These are phyloP conservation scores for Arabidopsis suecica DNA, from an alignment of 345 rosid genomes.

Conservation along the genomic window DNA sequence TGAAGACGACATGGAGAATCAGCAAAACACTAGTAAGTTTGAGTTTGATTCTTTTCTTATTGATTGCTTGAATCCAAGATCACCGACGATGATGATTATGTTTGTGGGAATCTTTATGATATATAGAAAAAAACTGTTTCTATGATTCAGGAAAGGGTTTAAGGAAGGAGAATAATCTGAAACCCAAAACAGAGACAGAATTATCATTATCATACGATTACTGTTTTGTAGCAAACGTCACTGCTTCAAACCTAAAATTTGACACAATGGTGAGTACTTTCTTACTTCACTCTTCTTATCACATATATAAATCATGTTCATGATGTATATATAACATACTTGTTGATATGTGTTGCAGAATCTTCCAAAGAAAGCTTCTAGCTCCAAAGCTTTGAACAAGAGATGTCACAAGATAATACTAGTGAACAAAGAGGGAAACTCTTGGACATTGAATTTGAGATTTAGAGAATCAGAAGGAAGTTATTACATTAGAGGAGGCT, in stretches of 20 bases:
- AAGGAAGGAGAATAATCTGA: conserved; percentile 11
- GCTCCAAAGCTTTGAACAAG: conserved; percentile 21
- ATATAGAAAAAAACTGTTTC: not conserved
- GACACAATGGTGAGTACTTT: conserved; percentile 31
- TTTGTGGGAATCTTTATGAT: not conserved
- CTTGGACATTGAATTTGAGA: conserved; percentile 18
- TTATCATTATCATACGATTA: conserved; percentile 10
- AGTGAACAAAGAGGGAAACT: conserved; percentile 38
- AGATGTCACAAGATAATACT: conserved; percentile 9
- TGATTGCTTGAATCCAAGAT: not conserved
- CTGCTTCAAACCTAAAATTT: conserved; percentile 13
- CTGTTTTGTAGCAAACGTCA: conserved; percentile 35
- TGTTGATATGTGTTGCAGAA: conserved; percentile 9
- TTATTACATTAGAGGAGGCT: conserved; percentile 31
- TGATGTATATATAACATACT: not conserved
- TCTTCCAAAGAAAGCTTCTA: conserved; percentile 15
- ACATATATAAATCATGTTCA: not conserved
- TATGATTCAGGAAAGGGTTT: conserved; percentile 14
- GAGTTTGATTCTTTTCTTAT: not conserved
- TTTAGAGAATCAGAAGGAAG: not conserved
- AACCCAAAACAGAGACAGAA: conserved; percentile 9
- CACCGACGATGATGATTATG: not conserved
- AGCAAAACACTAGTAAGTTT: conserved; percentile 12
- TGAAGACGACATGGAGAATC: conserved; percentile 3
- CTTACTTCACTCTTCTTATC: conserved; percentile 5